A percentile compares a stretch with the other conserved stretches of the same genome.
These are phyloP conservation scores for Opeltia flavorubescens DNA, from an alignment of 495 filamentous ascomycete species.

Conservation along the genomic window DNA sequence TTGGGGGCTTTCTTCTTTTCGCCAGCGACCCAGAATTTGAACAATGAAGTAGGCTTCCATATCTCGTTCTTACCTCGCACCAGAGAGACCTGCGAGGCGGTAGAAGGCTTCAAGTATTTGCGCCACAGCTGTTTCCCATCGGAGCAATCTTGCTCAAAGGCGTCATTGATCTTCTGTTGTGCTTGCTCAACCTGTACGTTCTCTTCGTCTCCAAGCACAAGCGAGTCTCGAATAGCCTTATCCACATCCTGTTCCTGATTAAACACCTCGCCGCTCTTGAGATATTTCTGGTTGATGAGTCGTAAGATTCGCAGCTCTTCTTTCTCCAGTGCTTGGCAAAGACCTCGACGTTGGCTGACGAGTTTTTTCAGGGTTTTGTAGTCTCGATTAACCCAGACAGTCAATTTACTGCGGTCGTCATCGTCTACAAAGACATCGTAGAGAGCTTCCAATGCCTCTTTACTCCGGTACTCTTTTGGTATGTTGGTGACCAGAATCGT, in stretches of 20 bases:
- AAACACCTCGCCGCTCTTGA: slow-evolving; percentile 4
- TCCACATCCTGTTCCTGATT: neutral
- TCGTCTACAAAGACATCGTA: slow-evolving; percentile 18
- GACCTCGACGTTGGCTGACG: slow-evolving; percentile 13
- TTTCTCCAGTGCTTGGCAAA: slow-evolving; percentile 15
- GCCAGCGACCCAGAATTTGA: slow-evolving; percentile 9
- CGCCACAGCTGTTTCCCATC: slow-evolving; percentile 10
- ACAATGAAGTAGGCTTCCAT: slow-evolving; percentile 13
- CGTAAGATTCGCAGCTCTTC: slow-evolving; percentile 12
- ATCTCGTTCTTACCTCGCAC: slow-evolving; percentile 5
- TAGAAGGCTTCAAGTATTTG: slow-evolving; percentile 10
- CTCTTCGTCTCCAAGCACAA: slow-evolving; percentile 2
- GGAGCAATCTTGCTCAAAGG: slow-evolving; percentile 11
- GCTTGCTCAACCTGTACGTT: neutral
- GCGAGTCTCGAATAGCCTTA: slow-evolving; percentile 5
- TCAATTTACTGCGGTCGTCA: slow-evolving; percentile 14
- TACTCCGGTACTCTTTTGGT: slow-evolving; percentile 15
- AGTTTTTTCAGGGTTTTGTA: slow-evolving; percentile 12
- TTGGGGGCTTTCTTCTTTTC: slow-evolving; percentile 70
- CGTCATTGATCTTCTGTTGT: slow-evolving; percentile 4
- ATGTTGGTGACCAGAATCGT: slow-evolving; percentile 17
- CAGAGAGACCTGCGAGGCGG: slow-evolving; percentile 7
- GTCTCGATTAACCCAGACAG: slow-evolving; percentile 16
- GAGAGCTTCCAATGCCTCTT: slow-evolving; percentile 15
- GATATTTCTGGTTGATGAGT: slow-evolving; percentile 9